Percentiles rank a stretch among this genome's conserved stretches.
phyloP scores from a whole-genome alignment of 257 asterid species.

The Capsicum baccatum region DNA sequence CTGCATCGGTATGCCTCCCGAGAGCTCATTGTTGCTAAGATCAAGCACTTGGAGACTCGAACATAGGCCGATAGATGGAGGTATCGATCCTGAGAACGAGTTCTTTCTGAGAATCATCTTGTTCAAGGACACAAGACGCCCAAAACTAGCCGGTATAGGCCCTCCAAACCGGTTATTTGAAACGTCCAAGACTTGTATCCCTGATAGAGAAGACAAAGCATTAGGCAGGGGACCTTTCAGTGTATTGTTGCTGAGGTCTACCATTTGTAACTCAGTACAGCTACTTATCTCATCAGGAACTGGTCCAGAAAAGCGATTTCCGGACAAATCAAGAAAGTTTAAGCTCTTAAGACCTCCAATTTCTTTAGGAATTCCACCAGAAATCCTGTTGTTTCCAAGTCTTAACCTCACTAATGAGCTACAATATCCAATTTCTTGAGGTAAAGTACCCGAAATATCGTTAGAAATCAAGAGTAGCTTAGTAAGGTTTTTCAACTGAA shows the following conservation, averaged over 20 bases:
- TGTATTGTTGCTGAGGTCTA: slow-evolving; percentile 48
- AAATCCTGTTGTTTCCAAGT: slow-evolving; percentile 48
- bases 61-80: slow-evolving; percentile 49
- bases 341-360: slow-evolving; percentile 47
- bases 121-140: slow-evolving; percentile 47
- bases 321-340: slow-evolving; percentile 52
- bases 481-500: slow-evolving; percentile 48
- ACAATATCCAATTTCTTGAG: slow-evolving; percentile 46
- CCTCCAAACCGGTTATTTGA: slow-evolving; percentile 45
- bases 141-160: slow-evolving; percentile 50
- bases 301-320: slow-evolving; percentile 49
- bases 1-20: slow-evolving; percentile 45
- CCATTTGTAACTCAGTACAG: slow-evolving; percentile 48
- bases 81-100: slow-evolving; percentile 48
- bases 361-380: slow-evolving; percentile 49
- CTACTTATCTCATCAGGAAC: slow-evolving; percentile 49
- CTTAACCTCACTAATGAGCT: slow-evolving; percentile 54
- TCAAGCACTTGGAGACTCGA: slow-evolving; percentile 53
- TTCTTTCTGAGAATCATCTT: slow-evolving; percentile 47
- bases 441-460: slow-evolving; percentile 51
- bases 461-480: slow-evolving; percentile 54
- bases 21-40: slow-evolving; percentile 50
- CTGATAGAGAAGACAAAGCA: slow-evolving; percentile 46
- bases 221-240: slow-evolving; percentile 47
- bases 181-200: slow-evolving; percentile 51